Evolutionary conservation across 208 protist genomes (phyloP), one percentile per base, ranked within the genome.

Genomic region (Leishmania guyanensis): DNA sequence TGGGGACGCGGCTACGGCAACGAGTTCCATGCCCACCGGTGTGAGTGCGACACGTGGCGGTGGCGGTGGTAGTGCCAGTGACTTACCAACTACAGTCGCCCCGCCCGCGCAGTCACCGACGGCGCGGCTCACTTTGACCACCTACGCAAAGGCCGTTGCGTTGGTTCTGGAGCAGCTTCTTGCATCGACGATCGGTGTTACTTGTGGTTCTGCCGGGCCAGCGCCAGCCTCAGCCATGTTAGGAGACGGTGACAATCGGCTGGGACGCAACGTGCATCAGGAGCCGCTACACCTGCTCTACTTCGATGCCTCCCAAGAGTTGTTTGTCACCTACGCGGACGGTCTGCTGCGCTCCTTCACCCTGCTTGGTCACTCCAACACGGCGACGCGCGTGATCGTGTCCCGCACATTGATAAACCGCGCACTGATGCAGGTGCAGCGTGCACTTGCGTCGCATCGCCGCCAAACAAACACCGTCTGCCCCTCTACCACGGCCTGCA

Each of bases 291-390:
- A 77, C 26, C 86, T 96, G 78, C 82, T 93, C 77, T 94, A 86
- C 73, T 81, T 91, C 2, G 87, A 91, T 36, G 77, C 79, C 50
- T 73, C 87, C 56, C 88, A 96, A 75, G 92, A 96, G 83, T 70
- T 96, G 51, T 64, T 93, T 65, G 92, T 92, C 43, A 77, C 87
- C 64, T 96, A 96, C 83, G 88, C 90, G 51, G 92, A 96, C 72
- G 92, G 92, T 64, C 60, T 96, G 75, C 80, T 93, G 79, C 88
- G 92, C 48, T 91, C 88, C 83, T 96, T 93, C 69, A 86, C 90
- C 16, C 75, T 93, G 75, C 62, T 92, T 10, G 89, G 92, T 72
- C 86, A 86, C 64, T 86, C 84, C 79, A 83, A 86, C 62, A 86
- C 88, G 29, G 88, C 92, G 9, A 84, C 92, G 3, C 89, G 91